Evolutionary conservation across 1,139 yeast species (phyloP).

Genomic region (Scheffersomyces stambukii): DNA sequence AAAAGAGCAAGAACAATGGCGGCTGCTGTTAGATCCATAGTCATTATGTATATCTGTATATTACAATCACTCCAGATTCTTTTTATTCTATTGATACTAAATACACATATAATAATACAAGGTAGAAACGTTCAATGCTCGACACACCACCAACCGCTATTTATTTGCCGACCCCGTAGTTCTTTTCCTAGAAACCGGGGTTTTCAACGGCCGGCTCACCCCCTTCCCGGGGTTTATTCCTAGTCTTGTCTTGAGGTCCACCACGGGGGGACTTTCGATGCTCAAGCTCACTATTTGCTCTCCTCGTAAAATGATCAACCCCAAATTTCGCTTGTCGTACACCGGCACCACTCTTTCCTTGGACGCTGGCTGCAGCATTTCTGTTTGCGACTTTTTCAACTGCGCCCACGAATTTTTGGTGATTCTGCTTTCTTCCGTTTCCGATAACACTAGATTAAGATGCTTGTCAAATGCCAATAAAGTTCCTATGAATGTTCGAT

Average conservation of each 20-base stretch:
- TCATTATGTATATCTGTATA: too few relatives aligned
- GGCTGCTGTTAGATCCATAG: conserved; percentile 54
- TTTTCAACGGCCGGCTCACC: conserved; percentile 34
- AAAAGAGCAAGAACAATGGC: conserved; percentile 56
- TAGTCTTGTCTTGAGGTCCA: conserved; percentile 40
- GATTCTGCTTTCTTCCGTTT: conserved; percentile 78
- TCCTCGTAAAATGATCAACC: conserved; percentile 82
- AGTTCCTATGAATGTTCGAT: conserved; percentile 73
- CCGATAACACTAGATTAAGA: conserved; percentile 81
- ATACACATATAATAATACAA: conserved; percentile 1
- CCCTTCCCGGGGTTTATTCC: conserved; percentile 38
- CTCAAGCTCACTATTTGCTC: conserved; percentile 82
- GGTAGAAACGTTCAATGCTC: too few relatives aligned
- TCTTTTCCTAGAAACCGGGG: conserved; percentile 13
- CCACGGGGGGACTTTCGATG: conserved; percentile 74
- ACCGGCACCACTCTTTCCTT: conserved; percentile 14
- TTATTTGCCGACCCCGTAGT: background rate
- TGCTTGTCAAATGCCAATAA: conserved; percentile 85
- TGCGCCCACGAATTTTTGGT: conserved; percentile 55
- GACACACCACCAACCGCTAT: background rate
- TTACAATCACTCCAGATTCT: background rate
- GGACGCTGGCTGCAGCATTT: conserved; percentile 15
- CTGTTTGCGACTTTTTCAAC: conserved; percentile 22
- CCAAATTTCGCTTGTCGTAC: conserved; percentile 70
- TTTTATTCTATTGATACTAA: background rate